Evolutionary conservation across 2,329 filamentous ascomycete genomes (phyloP), one percentile per base, ranked within the genome.

Genomic region (Penicillium sp.): DNA sequence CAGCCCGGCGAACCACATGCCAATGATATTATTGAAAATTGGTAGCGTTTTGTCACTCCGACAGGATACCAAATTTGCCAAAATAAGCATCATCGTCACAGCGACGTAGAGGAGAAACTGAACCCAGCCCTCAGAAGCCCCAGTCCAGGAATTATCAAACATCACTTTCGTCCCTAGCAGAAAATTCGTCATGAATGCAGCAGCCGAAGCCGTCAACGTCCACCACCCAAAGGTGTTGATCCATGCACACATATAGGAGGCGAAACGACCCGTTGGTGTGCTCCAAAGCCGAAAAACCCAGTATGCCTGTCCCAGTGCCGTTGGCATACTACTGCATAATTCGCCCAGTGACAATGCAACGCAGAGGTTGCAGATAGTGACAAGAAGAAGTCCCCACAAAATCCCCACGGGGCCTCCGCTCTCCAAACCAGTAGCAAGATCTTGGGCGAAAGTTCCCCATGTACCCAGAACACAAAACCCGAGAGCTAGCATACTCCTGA

Each of bases 201-300:
- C 74, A 51, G 82, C 78, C 1, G 79, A 82, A 0, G 81, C 82
- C 0, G 78, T 79, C 49, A 84, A 64, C 0, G 80, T 78, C 75
- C 80, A 82, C 82, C 82, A 84, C 8, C 81, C 81, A 51, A 83
- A 83, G 0, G 77, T 82, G 64, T 84, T 84, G 60, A 84, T 81
- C 80, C 80, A 84, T 2, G 81, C 82, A 57, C 80, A 82, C 67
- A 84, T 74, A 60, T 84, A 84, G 1, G 79, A 81, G 3, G 67
- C 60, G 54, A 83, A 80, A 1, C 81, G 75, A 1, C 80, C 82
- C 0, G 58, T 36, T 1, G 64, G 66, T 12, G 61, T 60, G 51
- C 67, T 43, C 72, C 75, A 68, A 44, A 81, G 66, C 7, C 74
- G 70, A 54, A 75, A 73, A 1, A 80, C 74, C 81, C 82, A 85